Percentiles rank a stretch among this genome's conserved stretches.
Conservation (phyloP, 176 grass and related monocot genomes). For the Metroxylon sagu region DNA sequence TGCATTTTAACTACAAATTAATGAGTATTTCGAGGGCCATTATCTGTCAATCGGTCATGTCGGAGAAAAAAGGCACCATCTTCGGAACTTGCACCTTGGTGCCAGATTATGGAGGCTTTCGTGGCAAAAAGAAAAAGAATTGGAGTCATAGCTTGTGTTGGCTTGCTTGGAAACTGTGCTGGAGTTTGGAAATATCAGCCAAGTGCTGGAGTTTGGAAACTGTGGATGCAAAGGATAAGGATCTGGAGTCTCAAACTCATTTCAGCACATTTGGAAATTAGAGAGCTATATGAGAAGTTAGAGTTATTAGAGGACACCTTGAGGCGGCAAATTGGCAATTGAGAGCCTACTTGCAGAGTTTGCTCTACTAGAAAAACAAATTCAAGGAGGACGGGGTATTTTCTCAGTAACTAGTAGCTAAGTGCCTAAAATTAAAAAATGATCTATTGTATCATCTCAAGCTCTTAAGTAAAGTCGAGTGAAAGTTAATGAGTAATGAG, state of each 20-base stretch:
- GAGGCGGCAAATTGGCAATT: too few species aligned
- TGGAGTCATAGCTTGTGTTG: slow-evolving; percentile 27
- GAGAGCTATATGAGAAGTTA: background rate
- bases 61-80: too few species aligned
- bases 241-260: slow-evolving; percentile 3
- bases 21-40: too few species aligned
- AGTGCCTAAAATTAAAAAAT: background rate
- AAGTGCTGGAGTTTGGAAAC: background rate
- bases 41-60: too few species aligned
- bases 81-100: slow-evolving; percentile 30
- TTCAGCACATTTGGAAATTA: background rate
- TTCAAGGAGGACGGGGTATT: slow-evolving; percentile 1
- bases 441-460: too few species aligned
- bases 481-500: too few species aligned
- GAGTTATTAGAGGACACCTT: slow-evolving; percentile 4
- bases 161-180: slow-evolving; percentile 20
- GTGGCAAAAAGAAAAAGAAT: slow-evolving; percentile 27
- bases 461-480: too few species aligned
- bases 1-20: too few species aligned
- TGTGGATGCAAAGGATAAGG: background rate
- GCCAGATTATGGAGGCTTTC: slow-evolving; percentile 24
- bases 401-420: background rate
- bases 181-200: background rate
- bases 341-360: slow-evolving; percentile 4
- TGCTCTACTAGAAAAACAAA: slow-evolving; percentile 10